Conservation (phyloP, 306 rosid species). For the Vachellia pachyceras region DNA sequence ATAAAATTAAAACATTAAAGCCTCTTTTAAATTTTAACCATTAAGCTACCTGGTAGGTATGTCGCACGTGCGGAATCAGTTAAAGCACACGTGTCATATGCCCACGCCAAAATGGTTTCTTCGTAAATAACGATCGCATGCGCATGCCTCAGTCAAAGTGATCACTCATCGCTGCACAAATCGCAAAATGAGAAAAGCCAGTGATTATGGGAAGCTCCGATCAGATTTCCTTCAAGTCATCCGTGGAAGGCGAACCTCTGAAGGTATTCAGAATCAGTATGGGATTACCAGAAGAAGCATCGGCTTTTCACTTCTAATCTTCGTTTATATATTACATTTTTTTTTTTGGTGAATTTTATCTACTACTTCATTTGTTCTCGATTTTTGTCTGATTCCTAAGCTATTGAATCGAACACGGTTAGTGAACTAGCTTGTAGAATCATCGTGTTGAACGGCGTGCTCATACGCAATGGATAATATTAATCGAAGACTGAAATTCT, state of each 20-base stretch:
- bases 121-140: not conserved
- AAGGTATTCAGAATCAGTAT: conserved; percentile 43
- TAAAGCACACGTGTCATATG: not conserved
- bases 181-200: conserved; percentile 46
- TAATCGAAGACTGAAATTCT: not conserved
- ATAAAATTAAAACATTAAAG: too few species aligned
- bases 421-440: not conserved
- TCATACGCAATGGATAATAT: not conserved
- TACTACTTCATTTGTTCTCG: not conserved
- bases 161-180: not conserved
- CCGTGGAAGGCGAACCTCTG: conserved; percentile 50
- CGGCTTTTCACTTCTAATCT: not conserved
- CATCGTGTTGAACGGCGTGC: not conserved
- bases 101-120: not conserved
- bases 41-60: not conserved
- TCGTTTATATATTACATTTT: not conserved
- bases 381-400: conserved; percentile 4
- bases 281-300: not conserved
- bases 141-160: not conserved
- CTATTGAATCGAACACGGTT: not conserved
- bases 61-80: not conserved
- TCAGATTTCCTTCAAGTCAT: conserved; percentile 58
- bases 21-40: too few species aligned
- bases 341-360: too few species aligned
- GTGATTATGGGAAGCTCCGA: conserved; percentile 53